Evolutionary conservation across 495 filamentous ascomycete species (phyloP).

Genomic region (Amniculicola lignicola): DNA sequence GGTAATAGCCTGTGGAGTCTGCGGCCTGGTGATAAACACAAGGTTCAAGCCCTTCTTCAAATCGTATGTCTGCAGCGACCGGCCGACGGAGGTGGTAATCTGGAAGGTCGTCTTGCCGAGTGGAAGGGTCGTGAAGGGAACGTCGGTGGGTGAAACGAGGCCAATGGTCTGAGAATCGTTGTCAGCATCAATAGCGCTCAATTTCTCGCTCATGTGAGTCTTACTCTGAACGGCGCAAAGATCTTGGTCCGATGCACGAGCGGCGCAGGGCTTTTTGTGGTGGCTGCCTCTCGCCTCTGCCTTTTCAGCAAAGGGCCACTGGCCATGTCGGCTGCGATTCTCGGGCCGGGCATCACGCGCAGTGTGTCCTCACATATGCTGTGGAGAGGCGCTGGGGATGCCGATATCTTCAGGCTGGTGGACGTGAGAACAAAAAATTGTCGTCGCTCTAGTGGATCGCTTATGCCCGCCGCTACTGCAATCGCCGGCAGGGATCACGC

Average conservation of each 20-base stretch:
- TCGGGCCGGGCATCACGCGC: slow-evolving; percentile 17
- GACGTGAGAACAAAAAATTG: too few species aligned
- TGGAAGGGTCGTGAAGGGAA: slow-evolving; percentile 84
- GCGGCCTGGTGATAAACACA: slow-evolving; percentile 85
- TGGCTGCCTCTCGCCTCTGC: slow-evolving; percentile 79
- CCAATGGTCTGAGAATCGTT: slow-evolving; percentile 76
- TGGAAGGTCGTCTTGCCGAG: slow-evolving; percentile 93
- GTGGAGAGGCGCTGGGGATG: background rate
- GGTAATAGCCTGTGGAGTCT: slow-evolving; percentile 80
- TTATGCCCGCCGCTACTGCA: too few species aligned
- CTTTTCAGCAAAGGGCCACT: slow-evolving; percentile 35
- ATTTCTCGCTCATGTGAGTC: slow-evolving; percentile 27
- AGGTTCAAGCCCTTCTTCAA: slow-evolving; percentile 82
- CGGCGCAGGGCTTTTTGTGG: slow-evolving; percentile 53
- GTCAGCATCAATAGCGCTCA: background rate
- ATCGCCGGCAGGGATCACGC: too few species aligned
- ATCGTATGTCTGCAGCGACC: slow-evolving; percentile 91
- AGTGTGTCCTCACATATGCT: background rate
- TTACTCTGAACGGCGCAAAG: slow-evolving; percentile 87
- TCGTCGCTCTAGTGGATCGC: too few species aligned
- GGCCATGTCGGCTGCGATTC: background rate
- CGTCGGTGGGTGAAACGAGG: slow-evolving; percentile 81
- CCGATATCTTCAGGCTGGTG: too few species aligned
- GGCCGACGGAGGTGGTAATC: slow-evolving; percentile 89
- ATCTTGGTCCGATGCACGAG: slow-evolving; percentile 57